Evolutionary conservation across 495 filamentous ascomycete genomes (phyloP), one percentile per base, ranked within the genome.

Genomic region (Mycothermus thermophilus): DNA sequence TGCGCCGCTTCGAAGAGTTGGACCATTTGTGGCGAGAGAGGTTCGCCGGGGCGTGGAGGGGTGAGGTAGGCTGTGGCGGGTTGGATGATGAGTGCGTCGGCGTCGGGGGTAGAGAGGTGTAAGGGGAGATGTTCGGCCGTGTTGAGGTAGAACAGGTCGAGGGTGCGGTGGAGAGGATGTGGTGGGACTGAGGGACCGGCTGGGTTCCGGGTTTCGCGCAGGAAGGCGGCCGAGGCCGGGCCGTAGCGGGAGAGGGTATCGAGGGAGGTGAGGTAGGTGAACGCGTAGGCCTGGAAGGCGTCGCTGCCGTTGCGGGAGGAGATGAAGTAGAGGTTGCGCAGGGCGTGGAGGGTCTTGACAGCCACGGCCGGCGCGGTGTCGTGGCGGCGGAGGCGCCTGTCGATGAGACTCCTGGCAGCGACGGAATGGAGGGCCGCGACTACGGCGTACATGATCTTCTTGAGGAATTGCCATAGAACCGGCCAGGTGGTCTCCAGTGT

Each of bases 1-100:
- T 97, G 92, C 7, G 88, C 86, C 1, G 90, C 75, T 60, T 97
- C 90, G 48, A 95, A 95, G 4, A 92, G 79, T 42, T 82, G 74
- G 21, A 78, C 54, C 24, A 61, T 63, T 10, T 55, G 51, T 2
- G 62, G 52, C 12, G 64, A 58, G 8, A 56, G 47, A 20, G 62
- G 55, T 9, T 34, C 44, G 12, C 44, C 37, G 41, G 42, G 57
- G 15, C 80, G 66, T 19, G 75, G 68, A 9, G 27, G 19, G 21
- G 74, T 69, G 8, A 96, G 73, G 54, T 96, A 94, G 4, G 81
- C 74, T 7, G 71, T 69, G 14, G 82, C 79, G 3, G 82, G 75
- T 10, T 74, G 66, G 26, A 94, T 60, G 19, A 93, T 69, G 2
- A 93, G 61, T 9, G 77, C 64, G 43, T 93, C 83, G 48, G 72